Conservation (phyloP, 331 rosid genomes). For the Dryas integrifolia region DNA sequence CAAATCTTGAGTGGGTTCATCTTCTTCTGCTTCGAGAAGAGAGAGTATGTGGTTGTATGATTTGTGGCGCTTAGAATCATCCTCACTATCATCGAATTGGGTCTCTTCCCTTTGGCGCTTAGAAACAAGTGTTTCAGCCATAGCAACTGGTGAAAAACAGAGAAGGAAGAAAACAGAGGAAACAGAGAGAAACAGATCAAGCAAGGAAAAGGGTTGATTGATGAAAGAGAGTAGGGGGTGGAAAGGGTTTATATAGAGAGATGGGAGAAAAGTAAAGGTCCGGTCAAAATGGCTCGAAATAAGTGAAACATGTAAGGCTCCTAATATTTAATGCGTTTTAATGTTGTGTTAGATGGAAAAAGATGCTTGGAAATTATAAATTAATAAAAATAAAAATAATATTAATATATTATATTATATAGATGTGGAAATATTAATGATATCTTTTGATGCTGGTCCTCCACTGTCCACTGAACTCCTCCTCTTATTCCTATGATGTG, state of each 20-base stretch:
- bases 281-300: slow-evolving; percentile 48
- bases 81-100: slow-evolving; percentile 46
- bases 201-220: not conserved
- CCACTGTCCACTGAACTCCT: no score
- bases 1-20: slow-evolving; percentile 55
- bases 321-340: slow-evolving; percentile 23
- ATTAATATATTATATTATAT: not conserved
- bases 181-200: not conserved
- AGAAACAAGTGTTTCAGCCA: slow-evolving; percentile 41
- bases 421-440: no score
- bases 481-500: no score
- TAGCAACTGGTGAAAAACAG: not conserved
- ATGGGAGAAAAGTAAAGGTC: not conserved
- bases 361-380: slow-evolving; percentile 10
- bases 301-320: slow-evolving; percentile 10
- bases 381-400: not conserved
- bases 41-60: slow-evolving; percentile 61
- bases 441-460: no score
- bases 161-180: not conserved
- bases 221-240: slow-evolving; percentile 43
- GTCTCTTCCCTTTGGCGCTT: slow-evolving; percentile 28
- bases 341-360: slow-evolving; percentile 32
- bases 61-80: slow-evolving; percentile 52
- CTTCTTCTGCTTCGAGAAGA: slow-evolving; percentile 74
- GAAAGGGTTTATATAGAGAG: slow-evolving; percentile 52